Evolutionary conservation across 1,284 basidiomycete species (phyloP).

Genomic region (Rhodotorula mucilaginosa): DNA sequence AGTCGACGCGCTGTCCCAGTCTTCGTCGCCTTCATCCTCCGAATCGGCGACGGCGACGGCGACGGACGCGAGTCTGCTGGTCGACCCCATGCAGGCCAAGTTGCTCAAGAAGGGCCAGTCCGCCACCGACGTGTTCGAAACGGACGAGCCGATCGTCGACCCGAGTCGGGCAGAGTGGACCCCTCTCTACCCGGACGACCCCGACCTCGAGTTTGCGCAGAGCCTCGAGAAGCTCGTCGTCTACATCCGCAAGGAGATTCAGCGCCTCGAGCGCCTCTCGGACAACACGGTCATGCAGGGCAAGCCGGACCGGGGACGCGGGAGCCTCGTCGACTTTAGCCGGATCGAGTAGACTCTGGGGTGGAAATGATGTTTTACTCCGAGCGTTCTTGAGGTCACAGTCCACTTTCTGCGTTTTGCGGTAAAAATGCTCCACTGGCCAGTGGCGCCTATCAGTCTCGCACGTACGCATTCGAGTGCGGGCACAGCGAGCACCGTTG

Average conservation of each 20-base stretch:
- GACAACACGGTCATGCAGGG: conserved; percentile 66
- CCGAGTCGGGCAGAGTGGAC: conserved; percentile 23
- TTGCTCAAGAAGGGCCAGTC: conserved; percentile 35
- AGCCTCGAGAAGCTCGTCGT: conserved; percentile 71
- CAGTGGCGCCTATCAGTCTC: too few species aligned
- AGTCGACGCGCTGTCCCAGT: conserved; percentile 6
- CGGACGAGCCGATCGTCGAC: conserved; percentile 37
- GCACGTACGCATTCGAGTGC: too few species aligned
- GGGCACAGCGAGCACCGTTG: too few species aligned
- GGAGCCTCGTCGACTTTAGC: conserved; percentile 38
- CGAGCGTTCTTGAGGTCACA: too few species aligned
- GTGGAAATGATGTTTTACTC: too few species aligned
- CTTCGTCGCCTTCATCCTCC: too few species aligned
- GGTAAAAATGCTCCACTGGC: too few species aligned
- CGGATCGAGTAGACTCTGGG: conserved; percentile 18
- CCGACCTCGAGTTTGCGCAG: conserved; percentile 61
- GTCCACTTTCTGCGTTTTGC: too few species aligned
- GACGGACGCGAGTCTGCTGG: conserved; percentile 13
- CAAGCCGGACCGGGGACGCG: conserved; percentile 22
- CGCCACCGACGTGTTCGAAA: conserved; percentile 39
- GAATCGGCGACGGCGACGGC: not conserved
- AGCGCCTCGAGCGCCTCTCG: conserved; percentile 65
- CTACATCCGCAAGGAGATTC: conserved; percentile 75
- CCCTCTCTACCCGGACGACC: conserved; percentile 39
- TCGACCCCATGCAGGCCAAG: conserved; percentile 38